A percentile compares a stretch with the other conserved stretches of the same genome.
Evolutionary conservation across 352 stramenopile species (phyloP).

Genomic region (Globisporangium spiculum): DNA sequence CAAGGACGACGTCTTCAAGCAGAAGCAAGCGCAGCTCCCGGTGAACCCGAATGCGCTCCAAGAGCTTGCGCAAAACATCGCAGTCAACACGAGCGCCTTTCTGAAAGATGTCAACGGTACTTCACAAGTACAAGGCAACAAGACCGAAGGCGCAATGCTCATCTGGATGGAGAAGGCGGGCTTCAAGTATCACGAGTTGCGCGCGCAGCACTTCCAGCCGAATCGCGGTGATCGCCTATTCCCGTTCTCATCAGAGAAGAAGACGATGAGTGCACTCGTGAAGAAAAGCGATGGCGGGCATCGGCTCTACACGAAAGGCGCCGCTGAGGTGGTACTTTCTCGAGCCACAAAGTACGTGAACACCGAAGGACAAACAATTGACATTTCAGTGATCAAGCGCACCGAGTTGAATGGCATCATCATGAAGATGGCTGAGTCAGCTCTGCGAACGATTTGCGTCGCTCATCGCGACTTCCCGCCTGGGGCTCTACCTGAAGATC

Average conservation of each 20-base stretch:
- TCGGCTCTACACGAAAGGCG: conserved; percentile 72
- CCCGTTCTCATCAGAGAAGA: conserved; percentile 81
- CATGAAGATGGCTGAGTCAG: conserved; percentile 75
- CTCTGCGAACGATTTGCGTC: conserved; percentile 87
- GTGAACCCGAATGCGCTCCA: conserved; percentile 38
- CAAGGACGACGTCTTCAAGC: conserved; percentile 41
- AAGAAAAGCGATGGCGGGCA: conserved; percentile 29
- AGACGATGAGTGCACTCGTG: conserved; percentile 75
- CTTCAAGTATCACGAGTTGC: conserved; percentile 58
- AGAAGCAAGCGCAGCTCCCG: conserved; percentile 27
- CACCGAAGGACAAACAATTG: conserved; percentile 39
- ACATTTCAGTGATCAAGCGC: conserved; percentile 53
- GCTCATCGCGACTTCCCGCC: conserved; percentile 72
- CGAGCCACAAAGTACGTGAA: conserved; percentile 71
- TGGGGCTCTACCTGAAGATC: conserved; percentile 50
- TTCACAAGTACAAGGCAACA: conserved; percentile 65
- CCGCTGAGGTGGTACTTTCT: conserved; percentile 66
- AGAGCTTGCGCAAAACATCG: conserved; percentile 51
- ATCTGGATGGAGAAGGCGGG: conserved; percentile 63
- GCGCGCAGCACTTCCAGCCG: conserved; percentile 48
- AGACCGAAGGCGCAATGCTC: conserved; percentile 81
- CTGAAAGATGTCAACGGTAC: conserved; percentile 46
- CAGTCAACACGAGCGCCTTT: conserved; percentile 76
- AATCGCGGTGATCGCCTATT: conserved; percentile 62
- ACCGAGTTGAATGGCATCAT: conserved; percentile 75